Percentiles rank a stretch among this genome's conserved stretches.
Evolutionary conservation across 176 grass and related monocot species (phyloP).

Genomic region (Eleusine coracana): DNA sequence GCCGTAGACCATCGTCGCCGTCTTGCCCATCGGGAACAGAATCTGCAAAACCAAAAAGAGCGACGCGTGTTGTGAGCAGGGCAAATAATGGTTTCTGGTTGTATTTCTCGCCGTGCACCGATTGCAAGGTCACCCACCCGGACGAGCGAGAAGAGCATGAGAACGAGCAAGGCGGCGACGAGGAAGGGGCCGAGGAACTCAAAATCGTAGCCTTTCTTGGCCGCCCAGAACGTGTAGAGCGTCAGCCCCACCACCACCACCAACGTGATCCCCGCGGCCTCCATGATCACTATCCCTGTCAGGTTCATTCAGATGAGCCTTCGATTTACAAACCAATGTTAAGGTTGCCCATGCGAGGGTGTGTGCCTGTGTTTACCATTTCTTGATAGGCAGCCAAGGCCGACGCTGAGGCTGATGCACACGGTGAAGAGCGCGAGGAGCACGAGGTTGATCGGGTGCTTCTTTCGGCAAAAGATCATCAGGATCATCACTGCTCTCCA

Average conservation of each 20-base stretch:
- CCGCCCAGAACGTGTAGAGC: conserved; percentile 90
- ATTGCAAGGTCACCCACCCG: conserved; percentile 19
- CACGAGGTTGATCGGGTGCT: conserved; percentile 54
- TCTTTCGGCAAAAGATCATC: conserved; percentile 50
- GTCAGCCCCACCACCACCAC: conserved; percentile 69
- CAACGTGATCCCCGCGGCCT: conserved; percentile 63
- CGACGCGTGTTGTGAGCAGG: background rate
- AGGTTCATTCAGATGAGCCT: background rate
- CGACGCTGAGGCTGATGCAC: conserved; percentile 50
- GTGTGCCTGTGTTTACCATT: background rate
- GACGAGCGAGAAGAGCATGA: conserved; percentile 62
- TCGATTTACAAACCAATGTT: background rate
- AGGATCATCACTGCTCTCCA: conserved; percentile 47
- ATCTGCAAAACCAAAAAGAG: background rate
- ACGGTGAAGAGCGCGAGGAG: conserved; percentile 58
- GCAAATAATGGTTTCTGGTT: background rate
- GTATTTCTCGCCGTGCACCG: background rate
- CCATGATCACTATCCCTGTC: conserved; percentile 60
- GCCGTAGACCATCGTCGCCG: conserved; percentile 70
- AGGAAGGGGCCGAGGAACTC: conserved; percentile 85
- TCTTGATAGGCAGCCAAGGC: conserved; percentile 36
- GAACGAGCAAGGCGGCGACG: conserved; percentile 51
- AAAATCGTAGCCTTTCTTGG: conserved; percentile 72
- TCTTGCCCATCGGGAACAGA: conserved; percentile 70
- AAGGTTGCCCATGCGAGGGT: background rate